Percentiles rank a stretch among this genome's conserved stretches.
Conservation (phyloP, 352 stramenopile genomes). For the Globisporangium uncinulatum region DNA sequence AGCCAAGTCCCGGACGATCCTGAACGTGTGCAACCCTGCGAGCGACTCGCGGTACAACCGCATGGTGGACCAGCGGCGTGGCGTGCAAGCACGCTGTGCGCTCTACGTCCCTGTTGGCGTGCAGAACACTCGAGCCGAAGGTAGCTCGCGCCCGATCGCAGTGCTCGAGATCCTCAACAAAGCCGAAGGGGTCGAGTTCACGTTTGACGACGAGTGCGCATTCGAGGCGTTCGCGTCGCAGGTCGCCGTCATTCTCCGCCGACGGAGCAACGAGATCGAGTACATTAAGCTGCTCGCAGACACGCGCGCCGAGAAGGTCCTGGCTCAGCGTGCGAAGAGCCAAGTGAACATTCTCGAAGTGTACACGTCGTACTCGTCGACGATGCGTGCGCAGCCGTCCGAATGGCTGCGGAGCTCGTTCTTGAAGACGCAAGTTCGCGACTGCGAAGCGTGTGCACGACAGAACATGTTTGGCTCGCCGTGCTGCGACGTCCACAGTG, state of each 20-base stretch:
- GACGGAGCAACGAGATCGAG: slow-evolving; percentile 81
- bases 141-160: slow-evolving; percentile 58
- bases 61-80: slow-evolving; percentile 45
- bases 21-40: slow-evolving; percentile 70
- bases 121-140: slow-evolving; percentile 33
- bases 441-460: slow-evolving; percentile 31
- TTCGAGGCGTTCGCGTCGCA: slow-evolving; percentile 84
- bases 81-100: slow-evolving; percentile 62
- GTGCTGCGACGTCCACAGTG: slow-evolving; percentile 1
- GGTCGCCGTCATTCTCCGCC: slow-evolving; percentile 79
- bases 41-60: slow-evolving; percentile 50
- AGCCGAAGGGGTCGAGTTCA: slow-evolving; percentile 58
- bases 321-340: slow-evolving; percentile 61
- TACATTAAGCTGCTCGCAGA: slow-evolving; percentile 87
- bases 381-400: slow-evolving; percentile 29
- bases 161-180: slow-evolving; percentile 90
- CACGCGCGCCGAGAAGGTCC: slow-evolving; percentile 63
- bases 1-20: slow-evolving; percentile 46
- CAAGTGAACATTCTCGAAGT: slow-evolving; percentile 75
- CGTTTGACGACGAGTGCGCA: slow-evolving; percentile 79
- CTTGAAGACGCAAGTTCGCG: slow-evolving; percentile 32
- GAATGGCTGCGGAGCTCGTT: slow-evolving; percentile 60
- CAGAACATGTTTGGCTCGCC: not conserved
- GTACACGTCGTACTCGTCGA: slow-evolving; percentile 67
- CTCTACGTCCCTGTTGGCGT: slow-evolving; percentile 83